phyloP scores from a whole-genome alignment of 768 basidiomycete genomes.

The Rhodotorula toruloides region DNA sequence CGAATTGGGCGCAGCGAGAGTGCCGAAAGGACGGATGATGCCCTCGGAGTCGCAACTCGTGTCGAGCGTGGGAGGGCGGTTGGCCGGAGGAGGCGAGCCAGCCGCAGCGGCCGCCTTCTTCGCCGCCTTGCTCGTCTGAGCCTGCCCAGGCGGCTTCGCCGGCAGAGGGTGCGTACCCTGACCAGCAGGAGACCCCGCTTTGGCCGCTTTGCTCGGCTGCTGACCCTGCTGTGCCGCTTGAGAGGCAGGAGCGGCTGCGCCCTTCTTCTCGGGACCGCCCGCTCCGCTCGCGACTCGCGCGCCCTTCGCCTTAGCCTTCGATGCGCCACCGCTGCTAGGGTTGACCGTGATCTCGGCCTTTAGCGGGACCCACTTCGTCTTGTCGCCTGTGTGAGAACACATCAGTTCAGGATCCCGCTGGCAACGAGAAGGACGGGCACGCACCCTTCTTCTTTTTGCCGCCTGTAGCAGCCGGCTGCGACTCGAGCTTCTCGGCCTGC shows the following conservation, averaged over 20 bases:
- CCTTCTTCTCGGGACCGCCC: conserved; percentile 1
- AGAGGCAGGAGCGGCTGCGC: neutral
- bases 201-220: neutral
- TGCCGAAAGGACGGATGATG: conserved; percentile 5
- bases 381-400: conserved; percentile 11
- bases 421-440: neutral
- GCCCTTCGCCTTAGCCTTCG: neutral
- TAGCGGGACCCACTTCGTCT: conserved; percentile 31
- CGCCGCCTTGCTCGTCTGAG: neutral
- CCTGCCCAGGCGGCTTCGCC: neutral
- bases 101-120: neutral
- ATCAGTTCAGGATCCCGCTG: neutral
- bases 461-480: neutral
- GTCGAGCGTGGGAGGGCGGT: neutral
- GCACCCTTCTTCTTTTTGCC: conserved; percentile 35
- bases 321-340: conserved; percentile 2
- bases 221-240: neutral
- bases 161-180: neutral
- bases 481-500: neutral
- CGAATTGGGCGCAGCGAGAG: neutral
- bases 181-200: neutral
- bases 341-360: conserved; percentile 36
- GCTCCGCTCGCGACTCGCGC: conserved; percentile 7
- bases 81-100: neutral
- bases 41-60: neutral